These are phyloP conservation scores for Westerdykella sp. DNA, from an alignment of 2,329 filamentous ascomycete genomes.

Conservation along the genomic window DNA sequence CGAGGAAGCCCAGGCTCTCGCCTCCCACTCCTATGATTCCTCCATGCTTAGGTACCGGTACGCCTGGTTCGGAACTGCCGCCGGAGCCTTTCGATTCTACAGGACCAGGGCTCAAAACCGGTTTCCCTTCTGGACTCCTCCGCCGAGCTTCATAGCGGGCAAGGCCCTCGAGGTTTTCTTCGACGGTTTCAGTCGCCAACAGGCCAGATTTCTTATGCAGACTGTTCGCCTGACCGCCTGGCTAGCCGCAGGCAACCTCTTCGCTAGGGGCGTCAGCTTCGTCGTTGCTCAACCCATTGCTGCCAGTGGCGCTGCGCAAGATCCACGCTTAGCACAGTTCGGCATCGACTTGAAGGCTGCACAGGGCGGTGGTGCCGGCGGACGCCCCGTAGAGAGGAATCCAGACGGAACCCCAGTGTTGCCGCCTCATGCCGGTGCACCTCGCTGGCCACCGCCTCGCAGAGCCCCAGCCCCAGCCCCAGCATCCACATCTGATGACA, in stretches of 20 bases:
- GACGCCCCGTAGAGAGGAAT: constrained; percentile 9
- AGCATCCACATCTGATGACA: constrained; percentile 22
- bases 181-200: constrained; percentile 29
- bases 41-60: constrained; percentile 37
- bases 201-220: constrained; percentile 14
- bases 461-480: neutral
- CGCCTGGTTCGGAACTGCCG: constrained; percentile 26
- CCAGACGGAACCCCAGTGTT: constrained; percentile 13
- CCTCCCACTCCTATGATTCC: constrained; percentile 36
- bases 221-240: constrained; percentile 12
- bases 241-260: constrained; percentile 5
- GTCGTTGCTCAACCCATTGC: constrained; percentile 29
- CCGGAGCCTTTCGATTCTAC: constrained; percentile 32
- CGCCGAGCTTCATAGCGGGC: constrained; percentile 25
- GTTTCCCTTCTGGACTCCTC: constrained; percentile 41
- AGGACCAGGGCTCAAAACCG: constrained; percentile 29
- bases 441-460: constrained; percentile 2
- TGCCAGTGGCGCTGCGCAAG: constrained; percentile 30
- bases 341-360: constrained; percentile 29
- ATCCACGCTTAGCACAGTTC: constrained; percentile 39
- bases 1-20: constrained; percentile 41
- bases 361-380: neutral
- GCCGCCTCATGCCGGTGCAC: constrained; percentile 2
- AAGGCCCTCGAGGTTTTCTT: constrained; percentile 33
- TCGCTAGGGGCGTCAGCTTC: constrained; percentile 31